These are phyloP conservation scores for Lepidium campestre DNA, from an alignment of 441 rosid species.

Conservation along the genomic window DNA sequence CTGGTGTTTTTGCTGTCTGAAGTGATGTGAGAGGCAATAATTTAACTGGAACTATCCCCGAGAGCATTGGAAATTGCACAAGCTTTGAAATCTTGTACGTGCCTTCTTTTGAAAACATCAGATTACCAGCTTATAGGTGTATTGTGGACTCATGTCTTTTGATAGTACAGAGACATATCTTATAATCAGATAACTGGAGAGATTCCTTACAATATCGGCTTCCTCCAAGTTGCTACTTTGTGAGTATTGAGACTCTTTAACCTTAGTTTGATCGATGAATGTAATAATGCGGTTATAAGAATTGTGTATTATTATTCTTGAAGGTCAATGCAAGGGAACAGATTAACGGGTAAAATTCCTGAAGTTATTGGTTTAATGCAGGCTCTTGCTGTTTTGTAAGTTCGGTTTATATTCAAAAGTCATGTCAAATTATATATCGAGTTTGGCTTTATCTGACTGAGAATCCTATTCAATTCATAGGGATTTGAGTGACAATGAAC, in stretches of 20 bases:
- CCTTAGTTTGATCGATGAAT: not conserved
- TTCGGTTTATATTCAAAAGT: not conserved
- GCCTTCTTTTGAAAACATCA: not conserved
- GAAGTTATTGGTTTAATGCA: conserved; percentile 94
- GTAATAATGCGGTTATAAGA: not conserved
- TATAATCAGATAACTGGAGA: conserved; percentile 76
- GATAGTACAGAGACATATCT: conserved; percentile 61
- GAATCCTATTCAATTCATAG: conserved; percentile 21
- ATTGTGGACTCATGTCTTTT: not conserved
- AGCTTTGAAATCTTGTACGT: conserved; percentile 87
- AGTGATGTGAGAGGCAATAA: conserved; percentile 96
- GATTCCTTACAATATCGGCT: conserved; percentile 88
- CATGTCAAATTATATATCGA: not conserved
- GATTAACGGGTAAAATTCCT: conserved; percentile 69
- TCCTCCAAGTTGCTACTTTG: conserved; percentile 97
- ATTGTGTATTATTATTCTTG: not conserved
- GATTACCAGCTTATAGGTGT: not conserved
- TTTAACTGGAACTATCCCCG: conserved; percentile 74
- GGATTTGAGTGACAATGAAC: conserved; percentile 87
- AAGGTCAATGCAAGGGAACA: conserved; percentile 88
- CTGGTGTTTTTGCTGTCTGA: not conserved
- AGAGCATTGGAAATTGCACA: conserved; percentile 86
- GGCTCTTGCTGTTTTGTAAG: conserved; percentile 97
- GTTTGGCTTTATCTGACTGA: not conserved
- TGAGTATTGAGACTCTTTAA: conserved; percentile 28